Percentiles rank a stretch among this genome's conserved stretches.
Conservation (phyloP, 345 rosid species). For the Noccaea bulbosa region DNA sequence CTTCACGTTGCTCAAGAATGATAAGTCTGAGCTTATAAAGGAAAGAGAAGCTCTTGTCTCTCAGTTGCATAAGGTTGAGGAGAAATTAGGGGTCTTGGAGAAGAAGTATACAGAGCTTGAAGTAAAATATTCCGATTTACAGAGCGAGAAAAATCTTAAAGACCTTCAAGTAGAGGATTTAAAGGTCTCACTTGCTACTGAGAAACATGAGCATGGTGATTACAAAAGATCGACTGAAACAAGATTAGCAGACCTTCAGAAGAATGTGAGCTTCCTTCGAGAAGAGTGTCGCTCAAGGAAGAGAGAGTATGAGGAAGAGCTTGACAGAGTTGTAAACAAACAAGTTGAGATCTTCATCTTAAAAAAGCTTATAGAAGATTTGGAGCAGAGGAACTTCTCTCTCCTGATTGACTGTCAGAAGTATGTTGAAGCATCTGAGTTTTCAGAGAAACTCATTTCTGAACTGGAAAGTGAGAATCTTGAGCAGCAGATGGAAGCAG, state of each 20-base stretch:
- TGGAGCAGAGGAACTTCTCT: constrained; percentile 70
- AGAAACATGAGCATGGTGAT: constrained; percentile 60
- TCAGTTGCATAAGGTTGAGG: constrained; percentile 60
- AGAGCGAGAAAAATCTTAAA: constrained; percentile 62
- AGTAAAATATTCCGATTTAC: constrained; percentile 58
- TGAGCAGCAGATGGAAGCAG: constrained; percentile 74
- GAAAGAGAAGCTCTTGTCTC: constrained; percentile 62
- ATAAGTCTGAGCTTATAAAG: constrained; percentile 62
- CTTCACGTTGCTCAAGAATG: constrained; percentile 63
- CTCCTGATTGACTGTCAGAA: constrained; percentile 75
- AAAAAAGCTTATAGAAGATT: constrained; percentile 71
- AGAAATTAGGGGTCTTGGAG: constrained; percentile 67
- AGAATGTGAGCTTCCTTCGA: constrained; percentile 61
- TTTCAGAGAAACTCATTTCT: constrained; percentile 67
- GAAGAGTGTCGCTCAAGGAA: constrained; percentile 69
- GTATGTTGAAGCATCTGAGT: constrained; percentile 68
- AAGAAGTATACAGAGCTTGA: constrained; percentile 68
- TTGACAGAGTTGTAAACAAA: constrained; percentile 80
- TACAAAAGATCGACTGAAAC: constrained; percentile 64
- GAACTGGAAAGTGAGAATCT: constrained; percentile 84
- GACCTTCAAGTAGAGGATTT: constrained; percentile 61
- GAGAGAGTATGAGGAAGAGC: constrained; percentile 88
- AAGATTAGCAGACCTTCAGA: constrained; percentile 71
- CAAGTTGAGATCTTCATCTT: constrained; percentile 81
- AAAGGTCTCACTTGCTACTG: constrained; percentile 57